Conservation (phyloP, 148 eudicot species). For the Fagopyrum homotropicum region DNA sequence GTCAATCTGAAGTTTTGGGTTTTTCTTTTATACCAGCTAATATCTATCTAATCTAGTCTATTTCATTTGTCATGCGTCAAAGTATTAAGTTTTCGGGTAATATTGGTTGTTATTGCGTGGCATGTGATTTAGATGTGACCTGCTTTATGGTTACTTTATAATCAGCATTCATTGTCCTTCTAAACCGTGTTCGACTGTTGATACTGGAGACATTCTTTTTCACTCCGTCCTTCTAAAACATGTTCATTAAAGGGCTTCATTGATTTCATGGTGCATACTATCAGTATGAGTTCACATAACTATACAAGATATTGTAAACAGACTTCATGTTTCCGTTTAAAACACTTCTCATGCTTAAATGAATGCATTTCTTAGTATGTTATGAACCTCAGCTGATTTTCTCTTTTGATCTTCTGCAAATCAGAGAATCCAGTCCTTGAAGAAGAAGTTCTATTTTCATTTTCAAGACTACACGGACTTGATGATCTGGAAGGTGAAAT, state of each 20-base stretch:
- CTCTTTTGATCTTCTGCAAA: constrained; percentile 16
- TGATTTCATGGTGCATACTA: not conserved
- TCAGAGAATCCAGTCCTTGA: constrained; percentile 89
- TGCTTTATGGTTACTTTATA: not conserved
- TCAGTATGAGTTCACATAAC: not conserved
- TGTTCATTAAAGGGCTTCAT: not conserved
- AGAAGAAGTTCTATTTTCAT: constrained; percentile 90
- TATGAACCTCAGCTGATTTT: not conserved
- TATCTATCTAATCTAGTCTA: constrained; percentile 2
- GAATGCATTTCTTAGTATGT: not conserved
- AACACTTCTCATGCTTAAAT: not conserved
- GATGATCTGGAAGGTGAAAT: constrained; percentile 86
- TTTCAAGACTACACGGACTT: constrained; percentile 91
- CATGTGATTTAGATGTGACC: not conserved
- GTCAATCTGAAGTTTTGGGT: not conserved
- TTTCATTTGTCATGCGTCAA: not conserved
- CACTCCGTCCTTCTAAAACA: not conserved
- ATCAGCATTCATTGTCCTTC: not conserved
- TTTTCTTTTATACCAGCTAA: constrained; percentile 13
- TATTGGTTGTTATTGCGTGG: not conserved
- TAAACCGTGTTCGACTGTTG: not conserved
- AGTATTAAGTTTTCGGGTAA: not conserved
- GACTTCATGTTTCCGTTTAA: not conserved
- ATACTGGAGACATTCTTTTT: not conserved
- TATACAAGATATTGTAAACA: not conserved